phyloP scores from a whole-genome alignment of 345 rosid genomes.

The Odontarrhena argentea region DNA sequence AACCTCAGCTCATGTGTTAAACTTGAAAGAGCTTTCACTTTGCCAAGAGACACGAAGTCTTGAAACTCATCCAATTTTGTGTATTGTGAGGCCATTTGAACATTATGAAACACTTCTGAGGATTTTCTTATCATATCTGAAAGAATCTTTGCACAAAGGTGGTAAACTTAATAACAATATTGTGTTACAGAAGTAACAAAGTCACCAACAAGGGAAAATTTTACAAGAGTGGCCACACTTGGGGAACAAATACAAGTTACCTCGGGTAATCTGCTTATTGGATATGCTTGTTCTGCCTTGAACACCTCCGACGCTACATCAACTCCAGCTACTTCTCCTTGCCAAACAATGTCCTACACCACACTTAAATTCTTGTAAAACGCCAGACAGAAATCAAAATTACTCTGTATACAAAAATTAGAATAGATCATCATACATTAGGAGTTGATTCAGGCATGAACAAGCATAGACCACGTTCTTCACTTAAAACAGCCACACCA shows the following conservation, averaged over 20 bases:
- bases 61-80: slow-evolving; percentile 71
- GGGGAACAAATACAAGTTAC: slow-evolving; percentile 45
- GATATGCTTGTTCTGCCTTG: slow-evolving; percentile 87
- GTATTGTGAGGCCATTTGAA: slow-evolving; percentile 61
- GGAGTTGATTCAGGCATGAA: slow-evolving; percentile 90
- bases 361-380: slow-evolving; percentile 16
- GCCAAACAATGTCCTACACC: slow-evolving; percentile 82
- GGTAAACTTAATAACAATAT: background rate
- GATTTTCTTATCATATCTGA: slow-evolving; percentile 70
- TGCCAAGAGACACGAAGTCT: slow-evolving; percentile 50
- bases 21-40: slow-evolving; percentile 64
- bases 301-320: slow-evolving; percentile 79
- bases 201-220: slow-evolving; percentile 2
- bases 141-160: slow-evolving; percentile 62
- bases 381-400: background rate
- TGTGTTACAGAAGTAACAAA: background rate
- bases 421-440: slow-evolving; percentile 54
- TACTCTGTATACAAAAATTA: background rate
- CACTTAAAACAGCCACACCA: slow-evolving; percentile 81
- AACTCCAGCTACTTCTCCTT: slow-evolving; percentile 87
- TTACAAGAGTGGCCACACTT: slow-evolving; percentile 7
- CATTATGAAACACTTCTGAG: slow-evolving; percentile 77
- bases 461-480: slow-evolving; percentile 87
- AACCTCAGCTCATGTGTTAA: slow-evolving; percentile 74
- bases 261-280: slow-evolving; percentile 63